Base-by-base conservation (phyloP, 305 asterid genomes). In the Fraxinus platypoda region DNA sequence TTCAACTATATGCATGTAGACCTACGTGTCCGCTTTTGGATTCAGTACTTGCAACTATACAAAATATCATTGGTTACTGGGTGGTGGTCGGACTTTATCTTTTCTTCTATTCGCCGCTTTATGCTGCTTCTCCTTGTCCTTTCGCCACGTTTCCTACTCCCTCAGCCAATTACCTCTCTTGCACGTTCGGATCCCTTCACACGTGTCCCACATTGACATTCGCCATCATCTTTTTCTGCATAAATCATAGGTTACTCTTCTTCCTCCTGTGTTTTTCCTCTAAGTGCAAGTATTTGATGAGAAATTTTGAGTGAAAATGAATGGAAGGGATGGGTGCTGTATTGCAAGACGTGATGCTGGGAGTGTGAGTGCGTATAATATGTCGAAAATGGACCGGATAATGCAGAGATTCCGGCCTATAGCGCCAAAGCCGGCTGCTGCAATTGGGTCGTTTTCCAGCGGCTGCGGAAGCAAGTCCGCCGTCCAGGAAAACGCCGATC, bases 321-420 rank as follows among this genome's bases (percentile, higher is more conserved):
- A 85, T 5, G 90, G 88, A 1, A 77, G 88, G 26, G 95, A 97
- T 1, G 97, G 94, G n/a, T 93, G 95, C 37, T 93, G 97, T 83
- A 88, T 90, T 25, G 90, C 93, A 19, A 85, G 93, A 81, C 89
- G 88, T 78, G 83, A 38, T 38, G 49, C 86, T 21, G 91, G 90
- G 26, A 86, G 28, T 57, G 66, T n/a, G 28, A 57, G 85, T 49
- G 87, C 80, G 52, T 88, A 90, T 81, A 92, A 87, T 81, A 73
- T 82, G 84, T 88, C 93, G 1, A 89, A 87, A 33, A 78, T 92
- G 62, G 93, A 86, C 25, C 70, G 85, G 23, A 92, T 93, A 85
- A 92, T 93, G 95, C 84, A 88, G 2, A 83, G 82, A 72, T 93
- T 85, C 77, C 91, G 97, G 33, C 97, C 97, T 0, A 92, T 93